Conservation (phyloP, 1,284 basidiomycete species). For the Wolfiporia cocos region DNA sequence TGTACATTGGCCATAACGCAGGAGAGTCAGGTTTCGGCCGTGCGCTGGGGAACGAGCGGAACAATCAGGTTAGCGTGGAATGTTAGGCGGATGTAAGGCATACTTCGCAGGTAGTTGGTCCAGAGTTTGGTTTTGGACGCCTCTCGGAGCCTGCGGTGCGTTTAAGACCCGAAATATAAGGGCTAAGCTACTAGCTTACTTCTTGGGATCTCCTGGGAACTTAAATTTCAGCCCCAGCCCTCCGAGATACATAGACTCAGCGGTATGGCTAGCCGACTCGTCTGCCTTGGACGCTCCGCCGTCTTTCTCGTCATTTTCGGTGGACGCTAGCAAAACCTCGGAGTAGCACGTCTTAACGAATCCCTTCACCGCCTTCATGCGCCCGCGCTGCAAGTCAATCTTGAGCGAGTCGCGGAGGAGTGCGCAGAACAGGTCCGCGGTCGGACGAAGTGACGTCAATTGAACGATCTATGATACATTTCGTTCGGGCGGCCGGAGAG, state of each 20-base stretch:
- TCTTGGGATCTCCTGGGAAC: constrained; percentile 92
- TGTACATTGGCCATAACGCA: constrained; percentile 96
- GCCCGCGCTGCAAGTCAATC: constrained; percentile 76
- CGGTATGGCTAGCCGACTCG: constrained; percentile 48
- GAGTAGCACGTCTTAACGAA: constrained; percentile 95
- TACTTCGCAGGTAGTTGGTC: constrained; percentile 84
- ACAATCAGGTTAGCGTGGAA: constrained; percentile 2
- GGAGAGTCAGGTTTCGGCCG: constrained; percentile 85
- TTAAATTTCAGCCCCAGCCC: constrained; percentile 87
- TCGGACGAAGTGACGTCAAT: constrained; percentile 91
- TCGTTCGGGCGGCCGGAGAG: too few species aligned
- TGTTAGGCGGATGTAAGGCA: constrained; percentile 15
- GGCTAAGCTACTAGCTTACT: constrained; percentile 41
- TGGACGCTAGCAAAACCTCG: constrained; percentile 71
- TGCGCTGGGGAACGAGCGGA: constrained; percentile 55
- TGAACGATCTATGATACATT: constrained; percentile 72
- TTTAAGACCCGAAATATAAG: neutral
- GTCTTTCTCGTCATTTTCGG: constrained; percentile 59
- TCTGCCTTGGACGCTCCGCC: constrained; percentile 35
- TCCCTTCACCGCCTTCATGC: constrained; percentile 91
- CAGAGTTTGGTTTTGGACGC: constrained; percentile 97
- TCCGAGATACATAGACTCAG: constrained; percentile 68
- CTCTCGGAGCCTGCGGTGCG: constrained; percentile 69
- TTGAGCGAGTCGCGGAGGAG: constrained; percentile 88
- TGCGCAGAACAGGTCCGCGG: constrained; percentile 92